Conservation (phyloP, 2,329 filamentous ascomycete species). For the Alternaria gansuensis region DNA sequence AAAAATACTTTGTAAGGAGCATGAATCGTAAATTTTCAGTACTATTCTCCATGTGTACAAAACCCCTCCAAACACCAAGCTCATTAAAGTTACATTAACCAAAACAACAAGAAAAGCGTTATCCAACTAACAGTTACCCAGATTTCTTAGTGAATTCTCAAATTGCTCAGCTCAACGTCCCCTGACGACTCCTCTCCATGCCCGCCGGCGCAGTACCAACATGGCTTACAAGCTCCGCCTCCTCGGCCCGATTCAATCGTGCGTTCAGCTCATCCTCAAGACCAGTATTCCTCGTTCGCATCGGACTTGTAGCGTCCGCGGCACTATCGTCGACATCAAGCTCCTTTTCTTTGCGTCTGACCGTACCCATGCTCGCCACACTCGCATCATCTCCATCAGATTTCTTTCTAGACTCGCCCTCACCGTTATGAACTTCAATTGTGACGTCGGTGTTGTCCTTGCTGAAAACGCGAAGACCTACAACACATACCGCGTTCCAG, state of each 20-base stretch:
- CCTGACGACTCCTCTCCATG: conserved; percentile 38
- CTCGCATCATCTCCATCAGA: conserved; percentile 37
- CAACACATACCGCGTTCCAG: conserved; percentile 69
- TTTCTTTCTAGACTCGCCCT: conserved; percentile 39
- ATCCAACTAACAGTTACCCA: not conserved
- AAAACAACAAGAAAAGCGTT: not conserved
- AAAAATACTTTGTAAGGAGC: not conserved
- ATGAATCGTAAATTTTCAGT: not conserved
- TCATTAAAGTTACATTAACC: not conserved
- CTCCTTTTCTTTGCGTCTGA: conserved; percentile 44
- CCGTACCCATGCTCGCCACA: conserved; percentile 33
- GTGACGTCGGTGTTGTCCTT: conserved; percentile 61
- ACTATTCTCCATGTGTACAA: not conserved
- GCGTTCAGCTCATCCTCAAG: conserved; percentile 39
- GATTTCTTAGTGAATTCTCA: not conserved
- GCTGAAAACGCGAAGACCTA: conserved; percentile 67
- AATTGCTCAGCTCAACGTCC: conserved; percentile 29
- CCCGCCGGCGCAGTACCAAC: conserved; percentile 46
- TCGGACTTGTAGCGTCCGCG: conserved; percentile 52
- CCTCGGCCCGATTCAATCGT: conserved; percentile 24
- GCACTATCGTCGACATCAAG: conserved; percentile 55
- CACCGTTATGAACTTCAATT: conserved; percentile 61
- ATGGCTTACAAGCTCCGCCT: conserved; percentile 28
- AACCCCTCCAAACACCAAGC: not conserved
- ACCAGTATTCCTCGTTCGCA: conserved; percentile 41